Conservation (phyloP, 163 green algal species). For the Prototheca cutis region DNA sequence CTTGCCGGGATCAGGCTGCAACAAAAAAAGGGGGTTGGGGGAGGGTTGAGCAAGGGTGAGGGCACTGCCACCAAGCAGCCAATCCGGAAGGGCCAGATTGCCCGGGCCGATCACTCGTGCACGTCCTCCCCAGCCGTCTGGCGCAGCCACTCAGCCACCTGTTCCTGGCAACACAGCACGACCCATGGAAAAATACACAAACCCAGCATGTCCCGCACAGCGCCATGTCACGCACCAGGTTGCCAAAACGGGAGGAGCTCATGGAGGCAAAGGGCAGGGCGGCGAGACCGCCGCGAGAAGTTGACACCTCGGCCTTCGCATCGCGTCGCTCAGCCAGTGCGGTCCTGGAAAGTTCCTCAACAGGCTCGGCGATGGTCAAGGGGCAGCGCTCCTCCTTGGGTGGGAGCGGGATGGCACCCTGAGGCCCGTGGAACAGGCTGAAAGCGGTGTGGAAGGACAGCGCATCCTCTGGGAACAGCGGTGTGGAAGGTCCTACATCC, state of each 20-base stretch:
- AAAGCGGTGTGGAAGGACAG: neutral
- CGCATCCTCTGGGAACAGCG: conserved; percentile 4
- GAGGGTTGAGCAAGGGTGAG: too few relatives aligned
- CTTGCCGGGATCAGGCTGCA: neutral
- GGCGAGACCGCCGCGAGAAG: too few relatives aligned
- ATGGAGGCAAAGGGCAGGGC: conserved; percentile 43
- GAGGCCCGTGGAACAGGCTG: neutral
- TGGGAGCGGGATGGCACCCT: neutral
- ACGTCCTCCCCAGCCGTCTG: too few relatives aligned
- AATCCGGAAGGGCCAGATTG: too few relatives aligned
- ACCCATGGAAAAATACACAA: neutral
- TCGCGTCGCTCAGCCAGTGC: neutral
- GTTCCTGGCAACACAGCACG: neutral
- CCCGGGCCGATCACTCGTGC: too few relatives aligned
- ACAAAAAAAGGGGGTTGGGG: neutral
- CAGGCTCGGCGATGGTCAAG: too few relatives aligned
- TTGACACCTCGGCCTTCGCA: neutral
- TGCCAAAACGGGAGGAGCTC: conserved; percentile 38
- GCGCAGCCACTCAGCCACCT: too few relatives aligned
- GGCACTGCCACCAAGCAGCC: too few relatives aligned
- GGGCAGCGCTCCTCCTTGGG: neutral
- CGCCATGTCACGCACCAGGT: conserved; percentile 31
- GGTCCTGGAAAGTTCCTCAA: neutral
- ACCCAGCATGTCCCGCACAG: too few relatives aligned
- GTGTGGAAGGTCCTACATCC: neutral